A percentile compares a stretch with the other conserved stretches of the same genome.
phyloP scores from a whole-genome alignment of 148 eudicot genomes.

The Nepenthes mirabilis region DNA sequence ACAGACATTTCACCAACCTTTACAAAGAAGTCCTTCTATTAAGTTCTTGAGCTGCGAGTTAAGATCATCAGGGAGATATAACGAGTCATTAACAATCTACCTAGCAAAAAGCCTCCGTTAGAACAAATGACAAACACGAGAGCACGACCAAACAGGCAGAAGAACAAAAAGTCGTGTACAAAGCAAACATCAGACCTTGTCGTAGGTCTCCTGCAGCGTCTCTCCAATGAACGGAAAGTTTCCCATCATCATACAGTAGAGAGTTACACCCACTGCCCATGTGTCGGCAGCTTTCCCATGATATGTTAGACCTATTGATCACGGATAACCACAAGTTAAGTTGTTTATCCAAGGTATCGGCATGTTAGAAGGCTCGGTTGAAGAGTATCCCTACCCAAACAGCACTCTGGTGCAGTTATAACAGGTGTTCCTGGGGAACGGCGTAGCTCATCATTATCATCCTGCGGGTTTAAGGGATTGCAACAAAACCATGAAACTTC shows the following conservation, averaged over 20 bases:
- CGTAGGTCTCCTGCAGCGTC: slow-evolving; percentile 88
- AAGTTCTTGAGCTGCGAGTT: slow-evolving; percentile 54
- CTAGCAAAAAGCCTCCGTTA: slow-evolving; percentile 11
- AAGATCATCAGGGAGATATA: slow-evolving; percentile 46
- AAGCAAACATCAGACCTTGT: slow-evolving; percentile 42
- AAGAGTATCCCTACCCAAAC: slow-evolving; percentile 46
- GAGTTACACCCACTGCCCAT: slow-evolving; percentile 95
- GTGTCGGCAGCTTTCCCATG: slow-evolving; percentile 88
- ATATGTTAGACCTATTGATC: slow-evolving; percentile 57
- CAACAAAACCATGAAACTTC: no score
- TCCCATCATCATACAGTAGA: slow-evolving; percentile 72
- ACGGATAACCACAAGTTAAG: background rate
- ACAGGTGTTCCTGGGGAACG: slow-evolving; percentile 99
- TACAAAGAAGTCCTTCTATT: slow-evolving; percentile 87
- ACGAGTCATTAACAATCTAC: slow-evolving; percentile 66
- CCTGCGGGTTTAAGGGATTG: slow-evolving; percentile 24
- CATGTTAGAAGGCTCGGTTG: background rate
- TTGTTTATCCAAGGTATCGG: background rate
- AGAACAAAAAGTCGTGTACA: background rate
- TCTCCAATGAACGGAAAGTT: slow-evolving; percentile 94
- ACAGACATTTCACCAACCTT: slow-evolving; percentile 38
- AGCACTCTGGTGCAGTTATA: slow-evolving; percentile 96
- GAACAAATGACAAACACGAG: slow-evolving; percentile 1
- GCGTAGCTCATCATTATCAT: slow-evolving; percentile 85
- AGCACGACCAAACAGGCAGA: background rate